phyloP scores from a whole-genome alignment of 495 filamentous ascomycete species.

The Schizothecium vesticola region DNA sequence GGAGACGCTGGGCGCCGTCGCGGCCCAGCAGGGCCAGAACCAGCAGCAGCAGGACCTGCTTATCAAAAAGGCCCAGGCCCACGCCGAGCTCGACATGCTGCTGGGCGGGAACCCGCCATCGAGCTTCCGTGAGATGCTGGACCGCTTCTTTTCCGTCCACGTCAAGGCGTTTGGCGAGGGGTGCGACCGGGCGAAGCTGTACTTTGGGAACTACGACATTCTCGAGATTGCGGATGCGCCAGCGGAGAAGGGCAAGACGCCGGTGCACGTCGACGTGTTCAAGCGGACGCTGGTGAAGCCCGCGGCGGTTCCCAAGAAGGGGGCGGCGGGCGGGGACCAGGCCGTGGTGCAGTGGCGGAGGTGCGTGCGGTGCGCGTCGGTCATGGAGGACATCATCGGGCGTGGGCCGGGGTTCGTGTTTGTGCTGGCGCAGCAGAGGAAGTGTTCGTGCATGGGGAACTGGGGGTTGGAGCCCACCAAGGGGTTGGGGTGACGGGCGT shows the following conservation, averaged over 20 bases:
- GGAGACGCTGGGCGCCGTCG: constrained; percentile 28
- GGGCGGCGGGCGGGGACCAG: constrained; percentile 6
- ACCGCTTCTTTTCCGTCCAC: constrained; percentile 40
- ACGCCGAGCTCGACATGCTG: constrained; percentile 47
- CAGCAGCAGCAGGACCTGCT: constrained; percentile 30
- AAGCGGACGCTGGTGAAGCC: constrained; percentile 26
- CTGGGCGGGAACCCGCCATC: constrained; percentile 41
- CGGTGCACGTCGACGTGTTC: constrained; percentile 38
- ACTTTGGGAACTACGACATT: constrained; percentile 45
- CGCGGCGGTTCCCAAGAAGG: constrained; percentile 6
- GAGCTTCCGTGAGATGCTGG: constrained; percentile 43
- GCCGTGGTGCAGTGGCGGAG: constrained; percentile 40
- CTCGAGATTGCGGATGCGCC: constrained; percentile 44
- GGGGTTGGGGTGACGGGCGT: constrained; percentile 6
- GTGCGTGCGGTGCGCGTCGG: constrained; percentile 56
- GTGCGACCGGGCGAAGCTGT: constrained; percentile 43
- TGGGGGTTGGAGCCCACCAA: constrained; percentile 39
- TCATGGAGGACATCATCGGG: constrained; percentile 56
- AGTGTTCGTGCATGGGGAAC: constrained; percentile 48
- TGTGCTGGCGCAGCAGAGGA: constrained; percentile 47
- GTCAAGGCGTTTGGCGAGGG: constrained; percentile 35
- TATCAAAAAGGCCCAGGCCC: constrained; percentile 31
- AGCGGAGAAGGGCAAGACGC: constrained; percentile 17
- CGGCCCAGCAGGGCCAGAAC: constrained; percentile 24
- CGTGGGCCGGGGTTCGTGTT: constrained; percentile 42